Evolutionary conservation across 345 rosid genomes (phyloP).

Genomic region (Hibiscus trionum): DNA sequence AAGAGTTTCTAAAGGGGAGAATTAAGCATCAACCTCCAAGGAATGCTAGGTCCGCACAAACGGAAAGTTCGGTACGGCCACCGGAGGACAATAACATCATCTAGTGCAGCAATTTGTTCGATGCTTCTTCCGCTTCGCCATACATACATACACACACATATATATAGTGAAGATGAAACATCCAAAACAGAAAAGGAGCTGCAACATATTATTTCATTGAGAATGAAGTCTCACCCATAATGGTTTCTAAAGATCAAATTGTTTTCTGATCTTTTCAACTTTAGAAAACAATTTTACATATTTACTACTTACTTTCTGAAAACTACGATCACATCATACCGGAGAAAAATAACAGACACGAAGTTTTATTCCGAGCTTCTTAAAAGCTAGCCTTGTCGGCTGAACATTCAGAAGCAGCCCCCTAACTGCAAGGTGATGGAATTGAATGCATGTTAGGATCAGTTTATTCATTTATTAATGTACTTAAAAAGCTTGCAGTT

Average conservation of each 20-base stretch:
- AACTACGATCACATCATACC: background rate
- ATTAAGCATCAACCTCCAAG: too few species aligned
- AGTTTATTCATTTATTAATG: background rate
- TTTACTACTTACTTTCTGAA: background rate
- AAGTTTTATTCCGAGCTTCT: background rate
- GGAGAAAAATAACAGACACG: background rate
- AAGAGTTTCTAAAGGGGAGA: too few species aligned
- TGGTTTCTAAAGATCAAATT: background rate
- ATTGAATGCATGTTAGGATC: background rate
- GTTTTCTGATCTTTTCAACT: background rate
- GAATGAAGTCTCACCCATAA: background rate
- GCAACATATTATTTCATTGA: background rate
- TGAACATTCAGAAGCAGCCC: slow-evolving; percentile 2
- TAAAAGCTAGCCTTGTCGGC: background rate
- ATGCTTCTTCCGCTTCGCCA: too few species aligned
- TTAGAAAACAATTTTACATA: background rate
- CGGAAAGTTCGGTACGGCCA: too few species aligned
- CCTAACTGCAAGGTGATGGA: background rate
- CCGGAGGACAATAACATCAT: too few species aligned
- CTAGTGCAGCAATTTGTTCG: too few species aligned
- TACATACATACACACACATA: too few species aligned
- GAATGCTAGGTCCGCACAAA: too few species aligned
- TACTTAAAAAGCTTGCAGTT: background rate
- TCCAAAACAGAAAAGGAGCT: background rate
- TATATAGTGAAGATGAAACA: too few species aligned